Evolutionary conservation across 2,329 filamentous ascomycete species (phyloP).

Genomic region (Cladosporium sp.): DNA sequence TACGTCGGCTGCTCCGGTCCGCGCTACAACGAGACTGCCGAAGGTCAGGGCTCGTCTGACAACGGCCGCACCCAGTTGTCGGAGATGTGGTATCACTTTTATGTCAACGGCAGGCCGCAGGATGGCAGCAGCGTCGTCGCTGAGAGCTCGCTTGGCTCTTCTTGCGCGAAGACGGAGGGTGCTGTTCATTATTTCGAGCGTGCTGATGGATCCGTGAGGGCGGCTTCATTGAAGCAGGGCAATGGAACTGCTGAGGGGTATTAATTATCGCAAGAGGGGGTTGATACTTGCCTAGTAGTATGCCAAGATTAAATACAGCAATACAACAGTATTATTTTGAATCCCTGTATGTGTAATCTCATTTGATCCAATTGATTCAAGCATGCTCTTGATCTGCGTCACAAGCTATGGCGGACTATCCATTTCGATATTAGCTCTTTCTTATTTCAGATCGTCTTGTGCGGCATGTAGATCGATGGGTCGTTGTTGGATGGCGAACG

Average conservation of each 20-base stretch:
- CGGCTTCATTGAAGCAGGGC: neutral
- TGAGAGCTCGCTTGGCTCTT: conserved; percentile 48
- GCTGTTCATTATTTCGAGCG: conserved; percentile 54
- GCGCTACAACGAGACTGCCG: conserved; percentile 56
- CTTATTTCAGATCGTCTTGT: too few relatives aligned
- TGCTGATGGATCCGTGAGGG: conserved; percentile 8
- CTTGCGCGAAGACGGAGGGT: conserved; percentile 51
- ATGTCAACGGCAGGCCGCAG: conserved; percentile 57
- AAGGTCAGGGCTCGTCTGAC: conserved; percentile 51
- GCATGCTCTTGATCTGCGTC: too few relatives aligned
- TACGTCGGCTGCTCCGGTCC: conserved; percentile 61
- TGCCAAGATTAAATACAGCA: too few relatives aligned
- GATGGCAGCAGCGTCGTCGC: conserved; percentile 44
- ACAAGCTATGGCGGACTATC: too few relatives aligned
- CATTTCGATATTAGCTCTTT: too few relatives aligned
- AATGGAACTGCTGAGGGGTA: neutral
- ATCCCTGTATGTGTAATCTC: too few relatives aligned
- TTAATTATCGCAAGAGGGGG: too few relatives aligned
- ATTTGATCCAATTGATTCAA: too few relatives aligned
- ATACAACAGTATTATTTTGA: too few relatives aligned
- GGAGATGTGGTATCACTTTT: conserved; percentile 66
- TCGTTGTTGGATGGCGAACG: too few relatives aligned
- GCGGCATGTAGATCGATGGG: too few relatives aligned
- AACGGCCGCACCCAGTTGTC: conserved; percentile 54
- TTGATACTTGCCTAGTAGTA: too few relatives aligned